Evolutionary conservation across 257 asterid species (phyloP), one percentile per base, ranked within the genome.

Genomic region (Eucommia ulmoides): DNA sequence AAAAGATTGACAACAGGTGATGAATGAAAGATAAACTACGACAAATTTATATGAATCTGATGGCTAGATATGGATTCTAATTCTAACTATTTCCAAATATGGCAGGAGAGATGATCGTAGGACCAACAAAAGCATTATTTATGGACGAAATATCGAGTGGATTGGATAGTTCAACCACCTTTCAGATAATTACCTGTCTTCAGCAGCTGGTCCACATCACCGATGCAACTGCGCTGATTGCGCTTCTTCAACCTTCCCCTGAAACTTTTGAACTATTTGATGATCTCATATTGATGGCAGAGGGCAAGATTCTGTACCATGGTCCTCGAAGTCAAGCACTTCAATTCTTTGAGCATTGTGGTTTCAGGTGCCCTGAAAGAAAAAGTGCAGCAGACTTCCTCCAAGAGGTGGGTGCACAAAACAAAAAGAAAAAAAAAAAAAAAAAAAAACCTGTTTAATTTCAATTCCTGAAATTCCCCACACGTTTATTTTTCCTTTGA

Each of bases 141-240:
- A 76, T 76, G 83, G 83, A 76, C 55, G 83, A 76, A 52, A 69
- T 76, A 48, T 72, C 83, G 24, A 72, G 58, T 50, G 80, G 83
- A 24, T 52, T 76, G 46, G 83, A 76, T 50, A 76, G 80, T 56
- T 76, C 80, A 14, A 76, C 83, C 20, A 69, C 83, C 4, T 72
- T 69, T 52, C 80, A 76, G 69, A 63, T 76, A 18, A 25, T 69
- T 45, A 52, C 56, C 19, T 76, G 67, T 54, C 77, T 76, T 56
- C 77, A 60, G 53, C 77, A 76, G 25, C 61, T 76, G 25, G 74
- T 77, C 3, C 83, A 76, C 54, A 60, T 76, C 48, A 60, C 72
- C 17, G 80, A 69, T 41, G 70, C 80, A 26, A 76, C 83, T 16
- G 50, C 72, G 44, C 64, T 76, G 12, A 60, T 76, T 24, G 66